A percentile compares a stretch with the other conserved stretches of the same genome.
Conservation (phyloP, 2,329 filamentous ascomycete genomes). For the Colletotrichum sp. region DNA sequence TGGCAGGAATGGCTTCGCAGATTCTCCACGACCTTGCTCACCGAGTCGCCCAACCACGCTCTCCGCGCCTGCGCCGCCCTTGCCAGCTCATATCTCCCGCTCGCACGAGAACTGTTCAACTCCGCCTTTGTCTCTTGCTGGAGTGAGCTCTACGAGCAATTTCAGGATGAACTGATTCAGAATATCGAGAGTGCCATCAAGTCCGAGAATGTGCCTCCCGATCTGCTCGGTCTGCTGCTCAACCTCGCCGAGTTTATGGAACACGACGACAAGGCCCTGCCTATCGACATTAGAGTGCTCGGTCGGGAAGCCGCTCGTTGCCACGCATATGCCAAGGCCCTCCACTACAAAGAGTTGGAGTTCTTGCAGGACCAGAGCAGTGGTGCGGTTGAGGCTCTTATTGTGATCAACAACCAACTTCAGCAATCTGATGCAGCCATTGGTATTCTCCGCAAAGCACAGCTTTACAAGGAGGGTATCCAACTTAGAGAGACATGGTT, state of each 20-base stretch:
- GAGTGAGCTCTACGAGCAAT: constrained; percentile 96
- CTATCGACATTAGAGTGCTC: constrained; percentile 94
- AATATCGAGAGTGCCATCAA: constrained; percentile 96
- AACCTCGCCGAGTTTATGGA: constrained; percentile 99
- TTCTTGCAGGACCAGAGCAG: constrained; percentile 98
- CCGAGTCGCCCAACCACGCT: constrained; percentile 95
- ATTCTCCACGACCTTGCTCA: constrained; percentile 93
- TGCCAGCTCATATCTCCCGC: constrained; percentile 87
- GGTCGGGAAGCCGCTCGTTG: constrained; percentile 96
- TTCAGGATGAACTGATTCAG: constrained; percentile 93
- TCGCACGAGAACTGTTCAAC: constrained; percentile 95
- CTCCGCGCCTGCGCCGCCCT: constrained; percentile 90
- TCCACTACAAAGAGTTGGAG: constrained; percentile 98
- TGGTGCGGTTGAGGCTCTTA: constrained; percentile 92
- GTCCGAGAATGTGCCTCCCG: constrained; percentile 93
- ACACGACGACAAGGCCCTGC: constrained; percentile 96
- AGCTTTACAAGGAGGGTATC: constrained; percentile 91
- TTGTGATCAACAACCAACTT: constrained; percentile 98
- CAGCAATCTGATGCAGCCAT: constrained; percentile 99
- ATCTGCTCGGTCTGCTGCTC: constrained; percentile 90
- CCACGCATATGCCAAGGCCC: constrained; percentile 95
- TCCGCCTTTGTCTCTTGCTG: constrained; percentile 99
- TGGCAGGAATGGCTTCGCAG: constrained; percentile 99
- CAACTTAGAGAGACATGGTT: constrained; percentile 98
- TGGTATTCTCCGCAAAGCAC: constrained; percentile 94